Percentiles rank a stretch among this genome's conserved stretches.
These are phyloP conservation scores for Fraxinus pennsylvanica DNA, from an alignment of 257 asterid genomes.

Conservation along the genomic window DNA sequence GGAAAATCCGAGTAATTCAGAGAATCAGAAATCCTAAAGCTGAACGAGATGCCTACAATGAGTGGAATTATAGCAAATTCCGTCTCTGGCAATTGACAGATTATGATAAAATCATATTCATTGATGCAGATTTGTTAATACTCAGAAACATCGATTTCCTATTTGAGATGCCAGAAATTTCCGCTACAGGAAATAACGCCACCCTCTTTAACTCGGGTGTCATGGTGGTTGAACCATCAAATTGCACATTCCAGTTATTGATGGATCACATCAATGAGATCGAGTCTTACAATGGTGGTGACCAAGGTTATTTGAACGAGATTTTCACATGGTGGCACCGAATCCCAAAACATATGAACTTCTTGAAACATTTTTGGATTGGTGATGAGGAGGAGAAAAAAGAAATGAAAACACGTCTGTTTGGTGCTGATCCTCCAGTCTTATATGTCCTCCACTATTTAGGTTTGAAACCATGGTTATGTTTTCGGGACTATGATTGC, in stretches of 20 bases:
- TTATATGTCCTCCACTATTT: constrained; percentile 80
- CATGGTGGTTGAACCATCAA: constrained; percentile 90
- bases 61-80: constrained; percentile 91
- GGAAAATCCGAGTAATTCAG: constrained; percentile 75
- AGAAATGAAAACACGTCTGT: constrained; percentile 58
- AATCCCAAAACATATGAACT: constrained; percentile 85
- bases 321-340: constrained; percentile 97
- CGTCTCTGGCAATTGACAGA: constrained; percentile 96
- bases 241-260: constrained; percentile 73
- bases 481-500: constrained; percentile 90
- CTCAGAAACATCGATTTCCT: constrained; percentile 83
- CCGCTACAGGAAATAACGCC: constrained; percentile 84
- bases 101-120: constrained; percentile 82
- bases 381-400: constrained; percentile 73
- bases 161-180: constrained; percentile 85
- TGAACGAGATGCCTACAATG: constrained; percentile 82
- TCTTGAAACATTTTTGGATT: constrained; percentile 79
- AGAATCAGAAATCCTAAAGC: constrained; percentile 93
- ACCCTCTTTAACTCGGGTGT: constrained; percentile 91
- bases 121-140: constrained; percentile 75
- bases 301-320: constrained; percentile 89
- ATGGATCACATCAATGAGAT: constrained; percentile 88
- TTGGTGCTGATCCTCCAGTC: constrained; percentile 79
- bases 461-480: constrained; percentile 85
- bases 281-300: constrained; percentile 91